Base-by-base conservation (phyloP, 2,329 filamentous ascomycete genomes). In the Penicillium sp. region DNA sequence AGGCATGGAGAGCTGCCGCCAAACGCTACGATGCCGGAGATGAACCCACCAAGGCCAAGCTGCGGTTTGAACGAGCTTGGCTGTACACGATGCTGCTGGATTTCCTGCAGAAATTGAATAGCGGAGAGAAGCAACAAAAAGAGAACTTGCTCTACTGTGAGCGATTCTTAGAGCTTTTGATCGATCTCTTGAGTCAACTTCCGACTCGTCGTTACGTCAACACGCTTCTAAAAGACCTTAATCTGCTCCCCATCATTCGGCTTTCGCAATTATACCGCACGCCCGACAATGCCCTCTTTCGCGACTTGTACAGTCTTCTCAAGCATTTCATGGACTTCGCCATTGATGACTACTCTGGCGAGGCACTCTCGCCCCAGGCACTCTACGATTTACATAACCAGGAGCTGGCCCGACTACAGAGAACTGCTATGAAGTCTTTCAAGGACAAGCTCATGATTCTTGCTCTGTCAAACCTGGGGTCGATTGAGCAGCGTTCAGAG, bases 181-280 rank as follows among this genome's bases (percentile, higher is more conserved):
- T 86, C 7, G 93, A 98, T 64, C 73, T 98, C 16, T 83, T 94
- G 66, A 96, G 91, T 61, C 93, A 98, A 66, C 75, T 97, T 39
- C 93, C 93, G 0, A 98, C 94, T 3, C 79, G 93, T 58, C 82
- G 93, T 67, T 97, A 97, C 65, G 87, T 95, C 64, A 96, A 96
- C 67, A 84, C 87, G 1, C 73, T 98, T 34, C 69, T 97, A 11
- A 84, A 86, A 59, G 91, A 98, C 64, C 73, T 97, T 37, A 89
- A 97, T 64, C 69, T 95, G 18, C 70, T 96, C 23, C 76, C 91
- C 1, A 80, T 86, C 8, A 82, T 96, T 58, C 80, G 79, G 39
- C 72, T 95, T 14, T 96, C 91, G 1, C 85, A 86, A 1, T 71
- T 91, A 60, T 94, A 85, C 60, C 82, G 84, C 46, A 80, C 85